Evolutionary conservation across 805 yeast species (phyloP).

Genomic region (Wickerhamiella lipophila): DNA sequence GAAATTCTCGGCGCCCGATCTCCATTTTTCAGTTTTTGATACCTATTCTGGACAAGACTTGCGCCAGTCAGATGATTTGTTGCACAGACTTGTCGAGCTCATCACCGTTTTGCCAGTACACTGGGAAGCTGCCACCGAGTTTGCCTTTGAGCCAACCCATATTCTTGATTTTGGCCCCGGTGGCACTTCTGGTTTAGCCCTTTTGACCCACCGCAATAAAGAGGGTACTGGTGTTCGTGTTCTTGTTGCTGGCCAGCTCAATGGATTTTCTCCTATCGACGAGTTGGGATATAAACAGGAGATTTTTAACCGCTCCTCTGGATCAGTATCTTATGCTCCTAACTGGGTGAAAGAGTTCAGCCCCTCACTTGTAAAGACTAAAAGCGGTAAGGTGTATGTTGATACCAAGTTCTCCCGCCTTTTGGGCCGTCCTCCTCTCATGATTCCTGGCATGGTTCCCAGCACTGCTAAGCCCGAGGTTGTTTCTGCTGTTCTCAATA

Average conservation of each 20-base stretch:
- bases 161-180: constrained; percentile 98
- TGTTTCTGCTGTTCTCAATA: constrained; percentile 84
- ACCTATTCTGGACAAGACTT: constrained; percentile 76
- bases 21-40: constrained; percentile 81
- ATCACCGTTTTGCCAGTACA: constrained; percentile 82
- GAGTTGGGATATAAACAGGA: constrained; percentile 96
- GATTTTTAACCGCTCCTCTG: constrained; percentile 57
- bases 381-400: constrained; percentile 54
- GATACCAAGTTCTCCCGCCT: constrained; percentile 90
- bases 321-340: constrained; percentile 64
- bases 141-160: constrained; percentile 55
- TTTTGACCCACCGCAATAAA: constrained; percentile 89
- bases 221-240: constrained; percentile 97
- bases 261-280: constrained; percentile 49
- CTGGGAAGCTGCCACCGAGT: constrained; percentile 86
- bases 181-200: constrained; percentile 93
- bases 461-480: constrained; percentile 90
- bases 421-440: constrained; percentile 86
- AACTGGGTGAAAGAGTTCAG: constrained; percentile 84
- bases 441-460: constrained; percentile 99
- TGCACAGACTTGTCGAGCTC: constrained; percentile 61
- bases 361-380: constrained; percentile 72
- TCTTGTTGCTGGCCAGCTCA: constrained; percentile 86
- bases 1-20: constrained; percentile 40
- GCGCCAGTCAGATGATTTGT: constrained; percentile 44